phyloP scores from a whole-genome alignment of 805 yeast species.

The Cephaloascus fragrans region DNA sequence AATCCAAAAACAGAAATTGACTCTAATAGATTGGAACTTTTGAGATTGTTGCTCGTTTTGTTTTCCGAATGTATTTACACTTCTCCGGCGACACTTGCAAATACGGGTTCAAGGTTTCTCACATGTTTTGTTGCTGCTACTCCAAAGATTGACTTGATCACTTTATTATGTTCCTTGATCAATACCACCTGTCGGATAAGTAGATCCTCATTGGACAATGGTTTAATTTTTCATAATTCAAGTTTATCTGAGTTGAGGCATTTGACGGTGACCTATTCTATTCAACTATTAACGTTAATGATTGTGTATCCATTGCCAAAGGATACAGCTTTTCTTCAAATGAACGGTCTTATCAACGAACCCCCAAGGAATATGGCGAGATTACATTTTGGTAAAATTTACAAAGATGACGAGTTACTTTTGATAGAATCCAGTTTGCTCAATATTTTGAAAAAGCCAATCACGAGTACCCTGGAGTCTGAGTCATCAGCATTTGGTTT shows the following conservation, averaged over 20 bases:
- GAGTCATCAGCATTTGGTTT: slow-evolving; percentile 11
- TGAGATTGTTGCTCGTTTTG: slow-evolving; percentile 52
- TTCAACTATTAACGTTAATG: slow-evolving; percentile 55
- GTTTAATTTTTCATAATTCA: slow-evolving; percentile 21
- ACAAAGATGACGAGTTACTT: slow-evolving; percentile 43
- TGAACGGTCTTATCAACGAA: slow-evolving; percentile 16
- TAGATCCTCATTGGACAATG: slow-evolving; percentile 29
- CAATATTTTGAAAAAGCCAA: slow-evolving; percentile 35
- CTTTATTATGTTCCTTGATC: slow-evolving; percentile 58
- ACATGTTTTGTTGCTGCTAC: slow-evolving; percentile 41
- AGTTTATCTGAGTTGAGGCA: slow-evolving; percentile 31
- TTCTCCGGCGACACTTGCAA: slow-evolving; percentile 27
- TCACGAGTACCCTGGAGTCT: slow-evolving; percentile 13
- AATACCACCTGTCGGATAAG: slow-evolving; percentile 53
- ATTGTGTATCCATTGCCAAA: slow-evolving; percentile 56
- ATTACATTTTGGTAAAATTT: slow-evolving; percentile 39
- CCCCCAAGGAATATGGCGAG: slow-evolving; percentile 40
- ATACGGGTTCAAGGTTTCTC: slow-evolving; percentile 51
- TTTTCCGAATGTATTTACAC: slow-evolving; percentile 54
- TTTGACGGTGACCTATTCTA: slow-evolving; percentile 39
- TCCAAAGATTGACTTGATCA: slow-evolving; percentile 37
- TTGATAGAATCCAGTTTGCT: slow-evolving; percentile 39
- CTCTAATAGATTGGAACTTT: slow-evolving; percentile 55
- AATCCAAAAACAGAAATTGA: slow-evolving; percentile 37
- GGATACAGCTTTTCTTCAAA: slow-evolving; percentile 24